These are phyloP conservation scores for Paecilomyces sp. DNA, from an alignment of 2,329 filamentous ascomycete genomes.

Conservation along the genomic window DNA sequence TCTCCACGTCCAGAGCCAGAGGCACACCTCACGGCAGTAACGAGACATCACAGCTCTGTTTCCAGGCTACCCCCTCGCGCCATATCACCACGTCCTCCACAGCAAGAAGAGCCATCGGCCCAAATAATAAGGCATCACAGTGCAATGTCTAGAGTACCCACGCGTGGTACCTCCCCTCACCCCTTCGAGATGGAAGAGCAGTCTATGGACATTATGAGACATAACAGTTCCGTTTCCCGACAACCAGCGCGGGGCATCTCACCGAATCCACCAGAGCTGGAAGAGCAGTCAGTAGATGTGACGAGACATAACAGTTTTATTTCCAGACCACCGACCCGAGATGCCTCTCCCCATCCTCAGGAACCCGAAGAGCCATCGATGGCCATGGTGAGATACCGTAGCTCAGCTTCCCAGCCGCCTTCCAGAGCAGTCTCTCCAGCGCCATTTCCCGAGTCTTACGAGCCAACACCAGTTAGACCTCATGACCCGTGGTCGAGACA, in stretches of 20 bases:
- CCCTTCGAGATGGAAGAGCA: background rate
- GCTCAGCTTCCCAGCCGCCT: conserved; percentile 9
- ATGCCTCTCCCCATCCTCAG: conserved; percentile 6
- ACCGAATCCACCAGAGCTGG: background rate
- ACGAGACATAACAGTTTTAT: conserved; percentile 7
- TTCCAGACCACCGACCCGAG: conserved; percentile 12
- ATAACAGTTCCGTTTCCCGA: conserved; percentile 4
- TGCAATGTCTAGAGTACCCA: conserved; percentile 9
- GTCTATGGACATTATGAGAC: background rate
- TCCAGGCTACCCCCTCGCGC: conserved; percentile 9
- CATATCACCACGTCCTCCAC: background rate
- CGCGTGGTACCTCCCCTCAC: background rate
- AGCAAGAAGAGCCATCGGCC: conserved; percentile 9
- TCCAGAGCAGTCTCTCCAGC: conserved; percentile 17
- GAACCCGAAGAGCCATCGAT: conserved; percentile 9
- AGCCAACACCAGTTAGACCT: background rate
- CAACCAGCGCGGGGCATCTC: conserved; percentile 7
- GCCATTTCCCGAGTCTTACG: background rate
- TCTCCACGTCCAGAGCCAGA: conserved; percentile 1
- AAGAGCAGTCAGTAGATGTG: conserved; percentile 9
- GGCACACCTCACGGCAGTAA: background rate
- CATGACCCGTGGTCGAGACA: background rate
- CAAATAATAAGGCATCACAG: conserved; percentile 4
- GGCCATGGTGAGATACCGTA: conserved; percentile 1
- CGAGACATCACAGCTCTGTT: conserved; percentile 1